A percentile compares a stretch with the other conserved stretches of the same genome.
Evolutionary conservation across 2,329 filamentous ascomycete species (phyloP).

Genomic region (Cyphellophora europaea): DNA sequence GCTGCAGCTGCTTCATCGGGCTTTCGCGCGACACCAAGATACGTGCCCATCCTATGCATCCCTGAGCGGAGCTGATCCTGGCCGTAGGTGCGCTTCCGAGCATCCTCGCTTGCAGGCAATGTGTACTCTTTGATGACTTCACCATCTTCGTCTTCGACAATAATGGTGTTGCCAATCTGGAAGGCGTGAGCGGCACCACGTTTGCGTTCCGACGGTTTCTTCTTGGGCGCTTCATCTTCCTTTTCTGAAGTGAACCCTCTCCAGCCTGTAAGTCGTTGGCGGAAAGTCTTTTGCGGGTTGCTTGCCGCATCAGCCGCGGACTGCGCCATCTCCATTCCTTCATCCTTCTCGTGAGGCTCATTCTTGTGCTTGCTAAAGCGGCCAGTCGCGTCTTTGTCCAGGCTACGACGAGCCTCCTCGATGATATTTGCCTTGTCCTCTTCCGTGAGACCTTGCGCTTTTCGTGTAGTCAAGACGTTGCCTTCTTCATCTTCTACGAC

Average conservation of each 20-base stretch:
- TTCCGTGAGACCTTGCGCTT: conserved; percentile 36
- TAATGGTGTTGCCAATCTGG: conserved; percentile 62
- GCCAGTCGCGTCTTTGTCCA: conserved; percentile 44
- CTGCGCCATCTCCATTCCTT: conserved; percentile 33
- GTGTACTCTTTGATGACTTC: conserved; percentile 62
- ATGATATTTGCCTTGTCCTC: conserved; percentile 55
- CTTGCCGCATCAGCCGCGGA: conserved; percentile 26
- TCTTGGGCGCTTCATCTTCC: conserved; percentile 17
- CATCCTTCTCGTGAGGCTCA: conserved; percentile 32
- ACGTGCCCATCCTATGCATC: conserved; percentile 51
- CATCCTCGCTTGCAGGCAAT: conserved; percentile 35
- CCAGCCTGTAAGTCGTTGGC: conserved; percentile 38
- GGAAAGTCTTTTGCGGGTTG: conserved; percentile 30
- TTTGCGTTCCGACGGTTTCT: conserved; percentile 23
- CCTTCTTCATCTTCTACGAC: conserved; percentile 80
- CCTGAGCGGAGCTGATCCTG: conserved; percentile 35
- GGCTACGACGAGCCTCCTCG: conserved; percentile 35
- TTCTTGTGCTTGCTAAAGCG: conserved; percentile 37
- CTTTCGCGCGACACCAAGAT: conserved; percentile 38
- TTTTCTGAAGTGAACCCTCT: conserved; percentile 33
- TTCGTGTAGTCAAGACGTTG: conserved; percentile 65
- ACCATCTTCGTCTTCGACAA: conserved; percentile 59
- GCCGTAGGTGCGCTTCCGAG: conserved; percentile 17
- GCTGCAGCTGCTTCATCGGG: conserved; percentile 20
- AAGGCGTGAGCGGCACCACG: conserved; percentile 54